A percentile compares a stretch with the other conserved stretches of the same genome.
These are phyloP conservation scores for Sporothrix inflata DNA, from an alignment of 2,329 filamentous ascomycete species.

Conservation along the genomic window DNA sequence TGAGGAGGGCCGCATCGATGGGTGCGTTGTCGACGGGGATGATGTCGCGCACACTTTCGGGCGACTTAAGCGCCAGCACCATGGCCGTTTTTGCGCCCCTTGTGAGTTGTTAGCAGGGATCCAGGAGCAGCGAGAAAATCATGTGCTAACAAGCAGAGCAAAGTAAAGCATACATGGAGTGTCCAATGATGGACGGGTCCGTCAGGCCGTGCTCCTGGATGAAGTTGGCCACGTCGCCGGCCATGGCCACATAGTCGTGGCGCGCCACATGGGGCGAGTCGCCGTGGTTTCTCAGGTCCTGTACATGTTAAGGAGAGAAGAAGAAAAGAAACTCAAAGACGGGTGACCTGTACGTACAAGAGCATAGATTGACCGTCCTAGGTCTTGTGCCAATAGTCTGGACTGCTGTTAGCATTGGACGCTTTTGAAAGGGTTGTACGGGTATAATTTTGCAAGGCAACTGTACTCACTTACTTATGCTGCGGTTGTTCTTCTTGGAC, in stretches of 20 bases:
- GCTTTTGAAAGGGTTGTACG: neutral
- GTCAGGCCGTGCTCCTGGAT: constrained; percentile 71
- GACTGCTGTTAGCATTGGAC: neutral
- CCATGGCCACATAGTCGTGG: constrained; percentile 83
- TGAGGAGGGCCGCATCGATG: constrained; percentile 73
- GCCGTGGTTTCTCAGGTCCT: constrained; percentile 93
- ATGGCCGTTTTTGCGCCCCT: constrained; percentile 93
- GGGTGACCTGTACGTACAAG: constrained; percentile 58
- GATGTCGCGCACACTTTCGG: constrained; percentile 68
- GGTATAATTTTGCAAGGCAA: neutral
- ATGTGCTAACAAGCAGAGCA: neutral
- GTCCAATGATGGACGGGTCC: constrained; percentile 79
- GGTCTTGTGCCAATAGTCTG: constrained; percentile 78
- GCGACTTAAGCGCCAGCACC: constrained; percentile 75
- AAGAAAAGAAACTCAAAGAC: neutral
- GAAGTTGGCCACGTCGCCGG: constrained; percentile 80
- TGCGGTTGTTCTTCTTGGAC: constrained; percentile 92
- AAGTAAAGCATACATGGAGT: constrained; percentile 73
- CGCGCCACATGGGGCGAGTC: constrained; percentile 76
- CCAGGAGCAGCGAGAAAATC: neutral
- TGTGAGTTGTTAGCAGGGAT: neutral
- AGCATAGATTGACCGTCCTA: constrained; percentile 79
- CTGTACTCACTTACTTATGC: constrained; percentile 81
- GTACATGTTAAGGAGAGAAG: neutral
- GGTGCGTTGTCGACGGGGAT: constrained; percentile 92